Percentiles rank a stretch among this genome's conserved stretches.
These are phyloP conservation scores for Mycena latifolia DNA, from an alignment of 768 basidiomycete species.

Conservation along the genomic window DNA sequence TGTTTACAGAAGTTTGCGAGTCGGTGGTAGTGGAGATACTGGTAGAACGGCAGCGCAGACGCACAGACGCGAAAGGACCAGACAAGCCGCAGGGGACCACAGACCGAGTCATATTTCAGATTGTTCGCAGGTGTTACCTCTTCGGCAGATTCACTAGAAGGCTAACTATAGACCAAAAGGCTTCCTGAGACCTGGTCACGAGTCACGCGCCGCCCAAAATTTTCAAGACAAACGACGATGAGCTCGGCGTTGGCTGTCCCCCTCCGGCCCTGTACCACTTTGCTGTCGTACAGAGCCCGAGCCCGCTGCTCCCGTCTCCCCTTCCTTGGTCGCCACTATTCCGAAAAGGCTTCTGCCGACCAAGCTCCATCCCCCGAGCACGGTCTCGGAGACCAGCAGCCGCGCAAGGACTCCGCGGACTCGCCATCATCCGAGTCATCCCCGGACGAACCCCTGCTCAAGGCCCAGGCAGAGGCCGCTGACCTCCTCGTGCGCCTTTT, in stretches of 20 bases:
- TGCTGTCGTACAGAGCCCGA: constrained; percentile 63
- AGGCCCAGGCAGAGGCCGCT: constrained; percentile 84
- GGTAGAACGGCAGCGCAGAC: background rate
- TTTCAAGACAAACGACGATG: constrained; percentile 49
- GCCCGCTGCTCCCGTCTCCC: constrained; percentile 48
- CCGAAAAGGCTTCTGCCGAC: constrained; percentile 56
- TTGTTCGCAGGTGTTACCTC: no score
- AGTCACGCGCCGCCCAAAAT: background rate
- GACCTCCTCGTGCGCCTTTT: constrained; percentile 79
- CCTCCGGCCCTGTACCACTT: constrained; percentile 71
- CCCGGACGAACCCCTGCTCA: constrained; percentile 52
- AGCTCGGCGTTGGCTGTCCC: constrained; percentile 62
- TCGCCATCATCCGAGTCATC: constrained; percentile 42
- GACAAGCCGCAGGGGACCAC: no score
- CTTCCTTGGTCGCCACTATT: constrained; percentile 64
- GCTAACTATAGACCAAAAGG: no score
- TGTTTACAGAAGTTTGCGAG: background rate
- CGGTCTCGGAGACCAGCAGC: constrained; percentile 20
- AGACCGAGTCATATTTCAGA: no score
- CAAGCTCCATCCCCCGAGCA: no score
- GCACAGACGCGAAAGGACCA: no score
- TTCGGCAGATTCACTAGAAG: no score
- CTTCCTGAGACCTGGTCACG: no score
- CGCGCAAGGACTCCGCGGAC: constrained; percentile 36
- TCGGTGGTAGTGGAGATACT: background rate